Evolutionary conservation across 768 basidiomycete genomes (phyloP).

Genomic region (Crepidotus variabilis): DNA sequence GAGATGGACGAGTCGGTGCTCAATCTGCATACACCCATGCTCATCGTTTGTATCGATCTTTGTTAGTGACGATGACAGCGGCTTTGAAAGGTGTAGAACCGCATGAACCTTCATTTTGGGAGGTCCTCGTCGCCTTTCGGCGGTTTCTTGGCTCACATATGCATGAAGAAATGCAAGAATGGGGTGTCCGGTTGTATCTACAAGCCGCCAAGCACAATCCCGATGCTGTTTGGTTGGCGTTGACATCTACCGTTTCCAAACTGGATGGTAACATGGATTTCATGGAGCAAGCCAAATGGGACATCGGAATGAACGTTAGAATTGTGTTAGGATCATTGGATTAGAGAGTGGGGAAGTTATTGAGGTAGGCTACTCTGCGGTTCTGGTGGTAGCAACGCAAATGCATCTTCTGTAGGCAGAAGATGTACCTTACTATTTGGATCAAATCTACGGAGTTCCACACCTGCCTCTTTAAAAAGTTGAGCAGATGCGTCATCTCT

Average conservation of each 20-base stretch:
- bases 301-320: conserved; percentile 46
- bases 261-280: conserved; percentile 42
- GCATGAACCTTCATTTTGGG: conserved; percentile 75
- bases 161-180: conserved; percentile 71
- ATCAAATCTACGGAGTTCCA: conserved; percentile 71
- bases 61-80: conserved; percentile 70
- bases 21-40: conserved; percentile 78
- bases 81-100: conserved; percentile 64
- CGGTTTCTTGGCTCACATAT: conserved; percentile 66
- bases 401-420: conserved; percentile 21
- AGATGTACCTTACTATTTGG: conserved; percentile 34
- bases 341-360: conserved; percentile 5
- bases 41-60: conserved; percentile 74
- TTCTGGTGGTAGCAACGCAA: conserved; percentile 13
- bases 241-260: conserved; percentile 50
- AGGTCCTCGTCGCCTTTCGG: conserved; percentile 70
- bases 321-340: conserved; percentile 26
- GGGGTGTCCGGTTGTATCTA: conserved; percentile 61
- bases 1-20: conserved; percentile 47
- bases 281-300: conserved; percentile 57
- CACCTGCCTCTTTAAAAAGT: conserved; percentile 77
- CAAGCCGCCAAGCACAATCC: conserved; percentile 59
- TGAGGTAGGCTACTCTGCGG: conserved; percentile 8
- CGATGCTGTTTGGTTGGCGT: conserved; percentile 82
- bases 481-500: conserved; percentile 82